Percentiles rank a stretch among this genome's conserved stretches.
These are phyloP conservation scores for Flaveria floridana DNA, from an alignment of 140 eudicot genomes.

Conservation along the genomic window DNA sequence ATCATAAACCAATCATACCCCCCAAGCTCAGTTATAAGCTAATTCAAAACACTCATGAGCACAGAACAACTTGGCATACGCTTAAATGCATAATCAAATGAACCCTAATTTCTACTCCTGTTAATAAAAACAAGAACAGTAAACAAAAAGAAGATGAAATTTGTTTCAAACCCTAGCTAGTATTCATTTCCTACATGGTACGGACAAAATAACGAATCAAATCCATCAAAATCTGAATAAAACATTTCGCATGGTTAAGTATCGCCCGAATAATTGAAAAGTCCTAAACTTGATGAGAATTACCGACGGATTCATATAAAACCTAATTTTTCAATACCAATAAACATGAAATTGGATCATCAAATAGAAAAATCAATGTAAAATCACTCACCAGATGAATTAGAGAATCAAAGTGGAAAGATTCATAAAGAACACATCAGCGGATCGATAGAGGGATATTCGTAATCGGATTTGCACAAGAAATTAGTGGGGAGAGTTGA, in stretches of 20 bases:
- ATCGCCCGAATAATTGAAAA: slow-evolving; percentile 12
- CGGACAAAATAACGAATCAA: slow-evolving; percentile 6
- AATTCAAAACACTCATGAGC: neutral
- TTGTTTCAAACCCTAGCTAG: slow-evolving; percentile 27
- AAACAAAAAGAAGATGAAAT: neutral
- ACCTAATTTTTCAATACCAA: slow-evolving; percentile 18
- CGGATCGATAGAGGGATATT: slow-evolving; percentile 23
- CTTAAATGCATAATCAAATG: neutral
- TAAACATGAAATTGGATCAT: slow-evolving; percentile 9
- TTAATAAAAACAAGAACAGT: neutral
- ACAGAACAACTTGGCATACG: neutral
- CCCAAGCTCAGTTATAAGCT: neutral
- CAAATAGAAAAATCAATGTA: slow-evolving; percentile 20
- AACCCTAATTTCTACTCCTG: neutral
- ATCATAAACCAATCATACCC: neutral
- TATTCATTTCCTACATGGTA: neutral
- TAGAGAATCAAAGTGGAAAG: slow-evolving; percentile 5
- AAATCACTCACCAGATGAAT: slow-evolving; percentile 32
- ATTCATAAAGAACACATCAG: slow-evolving; percentile 13
- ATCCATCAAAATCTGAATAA: neutral
- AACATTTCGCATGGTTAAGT: neutral
- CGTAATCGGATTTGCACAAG: slow-evolving; percentile 8
- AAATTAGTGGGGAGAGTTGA: slow-evolving; percentile 20
- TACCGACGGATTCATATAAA: slow-evolving; percentile 23
- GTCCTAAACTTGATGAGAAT: neutral